These are phyloP conservation scores for Beta lomatogona DNA, from an alignment of 179 eudicot species.

Conservation along the genomic window DNA sequence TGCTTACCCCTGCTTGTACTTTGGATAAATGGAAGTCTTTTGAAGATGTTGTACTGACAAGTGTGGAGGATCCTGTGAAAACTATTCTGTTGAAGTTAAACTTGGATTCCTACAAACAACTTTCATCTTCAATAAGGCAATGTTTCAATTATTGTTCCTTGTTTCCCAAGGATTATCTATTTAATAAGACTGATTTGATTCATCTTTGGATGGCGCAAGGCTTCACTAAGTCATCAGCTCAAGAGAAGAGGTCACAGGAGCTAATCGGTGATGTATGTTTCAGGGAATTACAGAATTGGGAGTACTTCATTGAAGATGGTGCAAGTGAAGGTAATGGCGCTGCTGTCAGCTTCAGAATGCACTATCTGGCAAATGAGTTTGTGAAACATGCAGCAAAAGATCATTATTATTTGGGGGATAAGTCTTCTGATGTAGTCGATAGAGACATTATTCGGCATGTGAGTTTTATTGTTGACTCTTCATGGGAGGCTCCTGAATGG, in stretches of 20 bases:
- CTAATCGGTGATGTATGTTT: slow-evolving; percentile 22
- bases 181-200: slow-evolving; percentile 15
- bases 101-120: slow-evolving; percentile 14
- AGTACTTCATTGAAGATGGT: neutral
- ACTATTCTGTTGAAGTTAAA: neutral
- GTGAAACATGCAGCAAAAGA: neutral
- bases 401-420: neutral
- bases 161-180: slow-evolving; percentile 24
- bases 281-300: neutral
- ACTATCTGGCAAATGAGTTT: slow-evolving; percentile 12
- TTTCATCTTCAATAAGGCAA: slow-evolving; percentile 18
- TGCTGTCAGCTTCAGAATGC: neutral
- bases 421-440: neutral
- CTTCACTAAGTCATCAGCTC: neutral
- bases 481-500: slow-evolving; percentile 9
- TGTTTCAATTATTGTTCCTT: slow-evolving; percentile 36
- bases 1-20: no score
- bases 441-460: neutral
- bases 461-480: neutral
- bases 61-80: no score
- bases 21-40: no score
- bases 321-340: no score
- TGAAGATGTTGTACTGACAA: no score
- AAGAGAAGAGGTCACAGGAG: neutral
- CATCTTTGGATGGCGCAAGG: slow-evolving; percentile 34